Base-by-base conservation (phyloP, 2,329 filamentous ascomycete species). In the Fusarium staphyleae region DNA sequence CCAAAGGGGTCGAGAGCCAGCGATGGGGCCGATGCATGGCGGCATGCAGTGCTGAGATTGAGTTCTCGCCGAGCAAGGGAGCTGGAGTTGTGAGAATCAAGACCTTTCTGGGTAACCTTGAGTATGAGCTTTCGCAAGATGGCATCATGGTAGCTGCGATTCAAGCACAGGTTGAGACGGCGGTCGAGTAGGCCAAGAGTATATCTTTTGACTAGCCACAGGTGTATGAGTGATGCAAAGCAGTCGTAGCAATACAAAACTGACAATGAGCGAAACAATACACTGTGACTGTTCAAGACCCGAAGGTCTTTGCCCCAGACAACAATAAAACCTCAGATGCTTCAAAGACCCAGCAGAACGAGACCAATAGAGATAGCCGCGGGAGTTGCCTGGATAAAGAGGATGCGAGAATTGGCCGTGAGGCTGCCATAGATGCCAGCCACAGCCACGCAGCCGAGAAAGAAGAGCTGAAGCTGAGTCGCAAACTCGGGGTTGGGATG, bases 381-480 rank as follows among this genome's bases (percentile, higher is more conserved):
- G 41, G 62, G 36, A 51, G 75, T 44, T 19, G 70, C 73, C 66
- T 82, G 79, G 1, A 81, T 67, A 32, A 69, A 72, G 26, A 79
- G 56, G 52, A 81, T 81, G 57, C 70, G 73, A 43, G 51, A 69
- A 55, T 66, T 72, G 3, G 72, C 73, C 1, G 78, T 80, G 3
- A 67, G 59, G 1, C 71, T 77, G n/a, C 79, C 79, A 60, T 76
- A 78, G 1, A 74, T 47, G 1, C 78, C 79, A 0, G 79, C 79
- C 28, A 77, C 73, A 26, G 68, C 58, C 22, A 82, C 74, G 47
- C 75, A 78, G 1, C 73, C 71, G 16, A 77, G 68, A 69, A 81
- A 81, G 63, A 81, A 82, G n/a, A 78, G 55, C 33, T 72, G 69
- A 41, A 82, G 69, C 68, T 82, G 76, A 3, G 47, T 59, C 13